Conservation (phyloP, 1,284 basidiomycete genomes). For the Albatrellus sp. region DNA sequence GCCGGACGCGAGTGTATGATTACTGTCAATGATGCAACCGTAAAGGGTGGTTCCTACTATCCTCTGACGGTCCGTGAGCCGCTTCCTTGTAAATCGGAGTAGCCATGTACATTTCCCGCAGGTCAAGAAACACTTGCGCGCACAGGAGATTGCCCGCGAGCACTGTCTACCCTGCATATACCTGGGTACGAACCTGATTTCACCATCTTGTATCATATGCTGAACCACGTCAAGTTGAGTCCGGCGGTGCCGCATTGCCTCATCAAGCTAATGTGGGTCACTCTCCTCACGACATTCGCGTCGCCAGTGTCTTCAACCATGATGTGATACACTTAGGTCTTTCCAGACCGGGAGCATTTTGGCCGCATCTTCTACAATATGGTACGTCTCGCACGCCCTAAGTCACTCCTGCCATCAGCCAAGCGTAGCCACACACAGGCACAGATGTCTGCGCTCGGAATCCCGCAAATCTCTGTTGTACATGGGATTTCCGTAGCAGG, state of each 20-base stretch:
- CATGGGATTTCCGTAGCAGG: constrained; percentile 90
- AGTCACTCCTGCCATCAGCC: not conserved
- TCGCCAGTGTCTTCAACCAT: not conserved
- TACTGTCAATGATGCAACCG: constrained; percentile 88
- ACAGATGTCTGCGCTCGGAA: constrained; percentile 81
- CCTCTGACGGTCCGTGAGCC: constrained; percentile 64
- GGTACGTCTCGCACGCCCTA: constrained; percentile 31
- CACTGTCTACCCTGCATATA: constrained; percentile 89
- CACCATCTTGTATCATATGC: not conserved
- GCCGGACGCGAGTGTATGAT: constrained; percentile 80
- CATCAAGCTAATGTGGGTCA: constrained; percentile 74
- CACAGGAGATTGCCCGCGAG: constrained; percentile 87
- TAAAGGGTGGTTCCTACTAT: constrained; percentile 90
- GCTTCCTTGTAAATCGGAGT: constrained; percentile 2
- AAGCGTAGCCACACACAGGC: constrained; percentile 32
- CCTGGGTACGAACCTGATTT: constrained; percentile 42
- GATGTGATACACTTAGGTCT: constrained; percentile 31
- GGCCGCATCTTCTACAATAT: constrained; percentile 97
- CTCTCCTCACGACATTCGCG: not conserved
- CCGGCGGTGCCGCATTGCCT: constrained; percentile 86
- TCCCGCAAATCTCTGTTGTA: constrained; percentile 87
- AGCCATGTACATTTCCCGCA: constrained; percentile 15
- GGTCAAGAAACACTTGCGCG: constrained; percentile 93
- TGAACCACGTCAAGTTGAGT: constrained; percentile 53
- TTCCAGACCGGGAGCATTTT: constrained; percentile 88